These are phyloP conservation scores for Fusarium stilboides DNA, from an alignment of 2,329 filamentous ascomycete genomes.

Conservation along the genomic window DNA sequence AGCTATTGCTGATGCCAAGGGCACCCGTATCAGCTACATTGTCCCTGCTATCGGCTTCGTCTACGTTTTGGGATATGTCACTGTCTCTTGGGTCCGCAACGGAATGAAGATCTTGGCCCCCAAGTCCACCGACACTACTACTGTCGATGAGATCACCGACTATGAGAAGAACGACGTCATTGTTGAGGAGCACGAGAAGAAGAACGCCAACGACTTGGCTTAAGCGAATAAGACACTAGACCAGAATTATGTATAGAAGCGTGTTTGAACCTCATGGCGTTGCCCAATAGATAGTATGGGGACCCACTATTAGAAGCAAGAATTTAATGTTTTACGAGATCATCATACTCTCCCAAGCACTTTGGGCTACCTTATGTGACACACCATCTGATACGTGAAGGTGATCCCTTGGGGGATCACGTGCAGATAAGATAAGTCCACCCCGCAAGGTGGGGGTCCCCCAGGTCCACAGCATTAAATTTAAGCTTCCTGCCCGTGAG, in stretches of 20 bases:
- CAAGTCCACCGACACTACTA: slow-evolving; percentile 17
- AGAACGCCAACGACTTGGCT: slow-evolving; percentile 31
- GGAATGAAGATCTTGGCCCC: slow-evolving; percentile 34
- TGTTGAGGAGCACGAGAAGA: slow-evolving; percentile 45
- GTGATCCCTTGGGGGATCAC: no score
- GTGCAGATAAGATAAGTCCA: no score
- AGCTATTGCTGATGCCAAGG: slow-evolving; percentile 41
- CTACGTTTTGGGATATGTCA: slow-evolving; percentile 44
- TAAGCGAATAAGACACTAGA: not conserved
- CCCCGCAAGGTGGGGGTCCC: no score
- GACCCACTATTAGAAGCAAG: not conserved
- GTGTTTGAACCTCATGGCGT: not conserved
- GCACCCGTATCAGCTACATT: slow-evolving; percentile 46
- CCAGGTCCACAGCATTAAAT: no score
- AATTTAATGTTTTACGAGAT: not conserved
- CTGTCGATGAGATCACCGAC: slow-evolving; percentile 3
- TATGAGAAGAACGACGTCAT: slow-evolving; percentile 31
- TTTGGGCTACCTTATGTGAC: not conserved
- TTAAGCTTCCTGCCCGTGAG: no score
- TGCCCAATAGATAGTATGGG: not conserved
- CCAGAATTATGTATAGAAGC: not conserved
- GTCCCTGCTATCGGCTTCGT: slow-evolving; percentile 46
- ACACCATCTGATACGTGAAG: no score
- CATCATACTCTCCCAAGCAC: not conserved
- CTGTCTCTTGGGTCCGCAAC: slow-evolving; percentile 37